phyloP scores from a whole-genome alignment of 306 rosid species.

The Vigna unguiculata region DNA sequence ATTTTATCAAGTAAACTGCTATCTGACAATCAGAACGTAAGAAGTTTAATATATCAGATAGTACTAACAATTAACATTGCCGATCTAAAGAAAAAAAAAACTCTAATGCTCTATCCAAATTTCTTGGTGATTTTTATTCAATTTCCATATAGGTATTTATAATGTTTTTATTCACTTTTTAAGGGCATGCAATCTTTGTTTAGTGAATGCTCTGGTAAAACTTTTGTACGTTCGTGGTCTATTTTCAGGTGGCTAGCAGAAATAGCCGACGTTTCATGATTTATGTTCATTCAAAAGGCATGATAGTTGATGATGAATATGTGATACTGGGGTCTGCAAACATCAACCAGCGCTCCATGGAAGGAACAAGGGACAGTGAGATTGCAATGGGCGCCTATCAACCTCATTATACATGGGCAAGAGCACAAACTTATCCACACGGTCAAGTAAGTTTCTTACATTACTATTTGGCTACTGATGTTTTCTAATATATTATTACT shows the following conservation, averaged over 20 bases:
- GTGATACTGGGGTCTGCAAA: constrained; percentile 94
- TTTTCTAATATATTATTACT: constrained; percentile 11
- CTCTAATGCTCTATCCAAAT: constrained; percentile 10
- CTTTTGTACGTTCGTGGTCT: constrained; percentile 27
- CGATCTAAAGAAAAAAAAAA: too few species aligned
- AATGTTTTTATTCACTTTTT: not conserved
- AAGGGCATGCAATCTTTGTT: constrained; percentile 22
- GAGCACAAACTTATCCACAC: constrained; percentile 59
- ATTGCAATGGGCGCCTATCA: constrained; percentile 98
- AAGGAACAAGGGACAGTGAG: constrained; percentile 99
- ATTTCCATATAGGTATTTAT: not conserved
- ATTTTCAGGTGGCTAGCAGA: constrained; percentile 70
- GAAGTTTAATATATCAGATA: constrained; percentile 21
- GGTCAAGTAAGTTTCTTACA: constrained; percentile 72
- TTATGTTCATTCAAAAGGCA: constrained; percentile 97
- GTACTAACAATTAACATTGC: too few species aligned
- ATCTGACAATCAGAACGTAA: not conserved
- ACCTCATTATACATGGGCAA: constrained; percentile 87
- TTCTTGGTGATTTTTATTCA: not conserved
- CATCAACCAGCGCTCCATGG: constrained; percentile 97
- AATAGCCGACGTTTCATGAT: constrained; percentile 89
- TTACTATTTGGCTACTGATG: not conserved
- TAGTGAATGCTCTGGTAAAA: constrained; percentile 6
- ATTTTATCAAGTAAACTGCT: not conserved
- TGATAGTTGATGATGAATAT: constrained; percentile 95